phyloP scores from a whole-genome alignment of 495 filamentous ascomycete genomes.

The Podospora australis region DNA sequence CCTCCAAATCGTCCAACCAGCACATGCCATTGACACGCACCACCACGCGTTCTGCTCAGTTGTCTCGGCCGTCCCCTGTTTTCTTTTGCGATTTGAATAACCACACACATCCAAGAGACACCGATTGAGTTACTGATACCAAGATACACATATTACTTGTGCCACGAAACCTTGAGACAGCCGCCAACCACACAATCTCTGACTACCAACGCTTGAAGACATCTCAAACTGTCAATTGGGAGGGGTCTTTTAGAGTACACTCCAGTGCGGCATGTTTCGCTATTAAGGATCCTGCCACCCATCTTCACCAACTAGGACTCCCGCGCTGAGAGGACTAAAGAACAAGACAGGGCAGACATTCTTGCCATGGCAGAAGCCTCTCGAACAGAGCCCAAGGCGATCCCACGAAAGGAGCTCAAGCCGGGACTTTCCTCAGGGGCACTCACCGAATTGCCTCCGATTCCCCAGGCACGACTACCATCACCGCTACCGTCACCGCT shows the following conservation, averaged over 20 bases:
- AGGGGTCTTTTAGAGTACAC: too few relatives aligned
- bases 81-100: too few relatives aligned
- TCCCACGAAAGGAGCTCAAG: slow-evolving; percentile 16
- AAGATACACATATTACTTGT: too few relatives aligned
- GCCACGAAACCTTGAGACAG: too few relatives aligned
- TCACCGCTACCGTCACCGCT: slow-evolving; percentile 10
- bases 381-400: slow-evolving; percentile 9
- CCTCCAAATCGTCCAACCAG: neutral
- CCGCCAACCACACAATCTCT: neutral
- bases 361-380: slow-evolving; percentile 21
- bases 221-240: neutral
- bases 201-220: neutral
- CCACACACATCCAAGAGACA: too few relatives aligned
- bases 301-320: neutral
- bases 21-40: slow-evolving; percentile 2
- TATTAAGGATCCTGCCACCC: slow-evolving; percentile 8
- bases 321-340: too few relatives aligned
- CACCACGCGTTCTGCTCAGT: neutral
- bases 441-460: slow-evolving; percentile 24
- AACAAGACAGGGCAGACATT: slow-evolving; percentile 58
- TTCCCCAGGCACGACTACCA: slow-evolving; percentile 21
- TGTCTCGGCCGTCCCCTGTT: too few relatives aligned
- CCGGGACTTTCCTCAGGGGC: slow-evolving; percentile 20
- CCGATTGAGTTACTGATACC: too few relatives aligned
- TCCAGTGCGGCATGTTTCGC: slow-evolving; percentile 14